phyloP scores from a whole-genome alignment of 2,329 filamentous ascomycete genomes.

The Ceratocystis eucalypticola region DNA sequence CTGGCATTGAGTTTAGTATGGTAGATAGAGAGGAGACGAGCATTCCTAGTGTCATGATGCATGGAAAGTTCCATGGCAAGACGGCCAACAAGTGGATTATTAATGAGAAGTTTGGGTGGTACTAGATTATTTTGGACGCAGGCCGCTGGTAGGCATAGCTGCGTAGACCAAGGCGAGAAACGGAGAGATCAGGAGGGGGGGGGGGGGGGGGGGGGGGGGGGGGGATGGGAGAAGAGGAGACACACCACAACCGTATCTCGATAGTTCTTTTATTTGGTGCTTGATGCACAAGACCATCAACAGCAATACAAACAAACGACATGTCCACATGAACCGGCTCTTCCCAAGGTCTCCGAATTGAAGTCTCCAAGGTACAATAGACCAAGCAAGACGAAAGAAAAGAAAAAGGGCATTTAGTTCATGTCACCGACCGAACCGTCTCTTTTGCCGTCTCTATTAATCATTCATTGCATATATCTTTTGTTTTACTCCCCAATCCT shows the following conservation, averaged over 20 bases:
- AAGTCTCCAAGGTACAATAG: constrained; percentile 9
- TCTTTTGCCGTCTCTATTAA: constrained; percentile 12
- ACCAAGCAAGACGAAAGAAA: constrained; percentile 10
- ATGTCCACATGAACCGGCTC: background rate
- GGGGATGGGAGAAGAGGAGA: background rate
- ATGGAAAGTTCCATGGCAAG: constrained; percentile 25
- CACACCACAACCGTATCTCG: background rate
- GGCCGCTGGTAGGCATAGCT: background rate
- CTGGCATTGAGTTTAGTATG: constrained; percentile 36
- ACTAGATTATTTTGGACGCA: constrained; percentile 30
- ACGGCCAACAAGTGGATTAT: constrained; percentile 52
- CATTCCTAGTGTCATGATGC: constrained; percentile 61
- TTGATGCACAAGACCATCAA: background rate
- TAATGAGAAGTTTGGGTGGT: constrained; percentile 71
- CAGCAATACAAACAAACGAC: background rate
- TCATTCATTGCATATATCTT: constrained; percentile 17
- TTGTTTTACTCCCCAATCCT: background rate
- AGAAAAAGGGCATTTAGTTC: background rate
- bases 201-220: accelerated
- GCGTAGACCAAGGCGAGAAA: background rate
- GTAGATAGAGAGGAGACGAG: constrained; percentile 50
- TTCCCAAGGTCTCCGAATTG: background rate
- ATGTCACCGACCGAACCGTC: background rate
- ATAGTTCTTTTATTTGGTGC: background rate
- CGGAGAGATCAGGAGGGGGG: background rate